These are phyloP conservation scores for Sarocladium brachiariae DNA, from an alignment of 2,329 filamentous ascomycete species.

Conservation along the genomic window DNA sequence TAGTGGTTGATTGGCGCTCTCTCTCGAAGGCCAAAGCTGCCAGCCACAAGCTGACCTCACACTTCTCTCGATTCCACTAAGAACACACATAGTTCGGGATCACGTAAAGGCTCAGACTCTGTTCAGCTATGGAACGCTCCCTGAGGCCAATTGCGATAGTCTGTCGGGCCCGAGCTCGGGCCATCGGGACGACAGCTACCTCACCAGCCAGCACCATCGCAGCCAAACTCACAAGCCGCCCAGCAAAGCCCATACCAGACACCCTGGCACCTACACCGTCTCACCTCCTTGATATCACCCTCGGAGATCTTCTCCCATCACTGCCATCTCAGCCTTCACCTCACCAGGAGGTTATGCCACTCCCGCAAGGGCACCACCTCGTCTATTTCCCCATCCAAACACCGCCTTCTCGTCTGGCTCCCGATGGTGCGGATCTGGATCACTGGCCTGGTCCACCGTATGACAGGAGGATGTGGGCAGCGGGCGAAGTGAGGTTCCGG, in stretches of 20 bases:
- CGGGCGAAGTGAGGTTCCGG: conserved; percentile 60
- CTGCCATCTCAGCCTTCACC: conserved; percentile 10
- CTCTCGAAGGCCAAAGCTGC: too few species aligned
- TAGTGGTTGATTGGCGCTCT: too few species aligned
- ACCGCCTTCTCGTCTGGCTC: conserved; percentile 53
- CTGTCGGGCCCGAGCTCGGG: conserved; percentile 1
- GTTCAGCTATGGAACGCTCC: neutral
- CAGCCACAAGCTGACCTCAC: too few species aligned
- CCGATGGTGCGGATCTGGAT: conserved; percentile 77
- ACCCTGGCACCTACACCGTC: conserved; percentile 51
- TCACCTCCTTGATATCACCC: conserved; percentile 56
- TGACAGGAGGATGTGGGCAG: conserved; percentile 76
- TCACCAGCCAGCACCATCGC: conserved; percentile 7
- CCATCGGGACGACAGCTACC: neutral
- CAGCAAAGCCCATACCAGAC: conserved; percentile 33
- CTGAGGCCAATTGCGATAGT: neutral
- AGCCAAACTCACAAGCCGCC: conserved; percentile 17
- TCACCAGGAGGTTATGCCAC: conserved; percentile 18
- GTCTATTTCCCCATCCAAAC: conserved; percentile 77
- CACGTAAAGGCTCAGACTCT: too few species aligned
- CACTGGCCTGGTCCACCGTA: conserved; percentile 71
- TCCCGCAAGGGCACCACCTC: conserved; percentile 70
- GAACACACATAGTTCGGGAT: too few species aligned
- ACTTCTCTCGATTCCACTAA: too few species aligned
- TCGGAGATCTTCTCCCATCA: conserved; percentile 46